Percentiles rank a stretch among this genome's conserved stretches.
Evolutionary conservation across 148 eudicot species (phyloP).

Genomic region (Rhododendron griersonianum): DNA sequence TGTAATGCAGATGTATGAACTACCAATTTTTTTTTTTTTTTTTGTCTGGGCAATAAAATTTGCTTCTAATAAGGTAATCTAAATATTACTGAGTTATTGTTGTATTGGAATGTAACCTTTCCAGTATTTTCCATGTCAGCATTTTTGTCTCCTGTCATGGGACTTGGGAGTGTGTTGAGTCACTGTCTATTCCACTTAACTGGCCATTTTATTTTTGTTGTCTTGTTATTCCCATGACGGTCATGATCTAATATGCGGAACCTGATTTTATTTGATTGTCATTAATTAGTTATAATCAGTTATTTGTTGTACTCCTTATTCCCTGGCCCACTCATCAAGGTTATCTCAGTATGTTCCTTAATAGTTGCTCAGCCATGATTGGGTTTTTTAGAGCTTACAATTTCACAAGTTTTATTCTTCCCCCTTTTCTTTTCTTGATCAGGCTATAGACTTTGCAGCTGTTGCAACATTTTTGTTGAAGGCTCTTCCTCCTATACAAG

Average conservation of each 20-base stretch:
- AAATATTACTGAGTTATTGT: not conserved
- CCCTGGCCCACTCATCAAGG: not conserved
- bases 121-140: not conserved
- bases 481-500: constrained; percentile 69
- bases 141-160: not conserved
- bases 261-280: not conserved
- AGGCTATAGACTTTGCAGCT: constrained; percentile 82
- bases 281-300: not conserved
- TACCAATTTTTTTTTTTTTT: not conserved
- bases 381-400: not conserved
- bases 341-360: not conserved
- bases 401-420: not conserved
- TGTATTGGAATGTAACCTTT: not conserved
- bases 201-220: not conserved
- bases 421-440: constrained; percentile 13
- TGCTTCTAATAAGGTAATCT: not conserved
- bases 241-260: not conserved
- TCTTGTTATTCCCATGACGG: not conserved
- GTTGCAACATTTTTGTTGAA: constrained; percentile 77
- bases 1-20: not conserved
- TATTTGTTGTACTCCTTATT: not conserved
- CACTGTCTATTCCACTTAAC: not conserved
- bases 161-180: not conserved
- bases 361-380: not conserved
- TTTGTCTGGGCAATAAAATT: not conserved